phyloP scores from a whole-genome alignment of 2,329 filamentous ascomycete genomes.

The Stenocarpella maydis region DNA sequence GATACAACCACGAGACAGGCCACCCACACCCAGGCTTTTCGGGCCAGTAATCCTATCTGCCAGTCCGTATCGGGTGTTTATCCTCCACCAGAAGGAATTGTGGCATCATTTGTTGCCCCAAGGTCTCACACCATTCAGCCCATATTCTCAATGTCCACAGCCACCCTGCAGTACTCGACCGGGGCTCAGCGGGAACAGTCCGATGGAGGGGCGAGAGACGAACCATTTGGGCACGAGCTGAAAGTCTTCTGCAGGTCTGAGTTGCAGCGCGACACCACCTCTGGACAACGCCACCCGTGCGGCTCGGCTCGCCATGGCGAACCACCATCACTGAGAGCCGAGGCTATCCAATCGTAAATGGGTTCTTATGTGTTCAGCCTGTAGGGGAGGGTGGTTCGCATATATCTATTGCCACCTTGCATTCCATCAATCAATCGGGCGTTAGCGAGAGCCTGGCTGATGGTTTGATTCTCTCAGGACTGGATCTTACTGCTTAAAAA shows the following conservation, averaged over 20 bases:
- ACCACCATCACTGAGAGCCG: neutral
- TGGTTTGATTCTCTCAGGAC: neutral
- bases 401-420: neutral
- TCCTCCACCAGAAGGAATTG: neutral
- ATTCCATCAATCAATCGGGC: neutral
- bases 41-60: neutral
- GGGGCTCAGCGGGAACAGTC: neutral
- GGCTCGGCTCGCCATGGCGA: neutral
- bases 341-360: neutral
- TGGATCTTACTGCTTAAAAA: neutral
- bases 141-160: neutral
- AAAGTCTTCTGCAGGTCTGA: neutral
- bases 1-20: neutral
- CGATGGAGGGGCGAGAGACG: neutral
- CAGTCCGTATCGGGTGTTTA: neutral
- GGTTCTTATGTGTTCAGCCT: neutral
- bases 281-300: neutral
- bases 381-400: neutral
- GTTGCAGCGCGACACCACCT: neutral
- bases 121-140: neutral
- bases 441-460: neutral
- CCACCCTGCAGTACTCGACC: neutral
- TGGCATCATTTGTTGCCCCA: neutral
- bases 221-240: neutral
- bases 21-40: neutral